Conservation (phyloP, 805 yeast species). For the Nakazawaea wyomingensis region DNA sequence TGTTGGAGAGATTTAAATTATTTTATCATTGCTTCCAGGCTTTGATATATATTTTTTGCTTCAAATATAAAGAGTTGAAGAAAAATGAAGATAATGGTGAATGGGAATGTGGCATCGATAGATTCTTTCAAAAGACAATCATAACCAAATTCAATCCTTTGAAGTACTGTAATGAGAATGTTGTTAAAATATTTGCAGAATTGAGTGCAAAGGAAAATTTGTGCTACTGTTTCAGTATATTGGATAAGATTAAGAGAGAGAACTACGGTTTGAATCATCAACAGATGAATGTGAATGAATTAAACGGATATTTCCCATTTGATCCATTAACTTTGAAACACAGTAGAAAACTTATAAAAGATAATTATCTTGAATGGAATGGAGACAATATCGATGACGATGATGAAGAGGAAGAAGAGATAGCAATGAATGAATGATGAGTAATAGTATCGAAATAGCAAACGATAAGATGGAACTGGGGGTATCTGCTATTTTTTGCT, state of each 20-base stretch:
- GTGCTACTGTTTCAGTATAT: conserved; percentile 89
- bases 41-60: conserved; percentile 84
- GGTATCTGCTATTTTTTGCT: too few species aligned
- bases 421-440: not conserved
- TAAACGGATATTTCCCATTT: conserved; percentile 95
- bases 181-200: conserved; percentile 88
- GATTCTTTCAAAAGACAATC: conserved; percentile 79
- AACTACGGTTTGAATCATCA: conserved; percentile 39
- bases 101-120: conserved; percentile 82
- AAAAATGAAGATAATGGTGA: conserved; percentile 25
- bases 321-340: conserved; percentile 79
- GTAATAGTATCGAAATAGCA: not conserved
- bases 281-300: conserved; percentile 33
- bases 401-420: conserved; percentile 8
- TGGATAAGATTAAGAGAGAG: conserved; percentile 82
- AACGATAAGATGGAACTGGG: not conserved
- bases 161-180: conserved; percentile 89
- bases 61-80: conserved; percentile 63
- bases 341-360: conserved; percentile 49
- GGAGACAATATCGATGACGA: conserved; percentile 59
- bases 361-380: conserved; percentile 75
- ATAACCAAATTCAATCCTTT: conserved; percentile 89
- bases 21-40: conserved; percentile 92
- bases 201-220: conserved; percentile 85
- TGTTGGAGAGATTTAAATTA: conserved; percentile 81